Conservation (phyloP, 208 protist species). For the Crithidia sp. region DNA sequence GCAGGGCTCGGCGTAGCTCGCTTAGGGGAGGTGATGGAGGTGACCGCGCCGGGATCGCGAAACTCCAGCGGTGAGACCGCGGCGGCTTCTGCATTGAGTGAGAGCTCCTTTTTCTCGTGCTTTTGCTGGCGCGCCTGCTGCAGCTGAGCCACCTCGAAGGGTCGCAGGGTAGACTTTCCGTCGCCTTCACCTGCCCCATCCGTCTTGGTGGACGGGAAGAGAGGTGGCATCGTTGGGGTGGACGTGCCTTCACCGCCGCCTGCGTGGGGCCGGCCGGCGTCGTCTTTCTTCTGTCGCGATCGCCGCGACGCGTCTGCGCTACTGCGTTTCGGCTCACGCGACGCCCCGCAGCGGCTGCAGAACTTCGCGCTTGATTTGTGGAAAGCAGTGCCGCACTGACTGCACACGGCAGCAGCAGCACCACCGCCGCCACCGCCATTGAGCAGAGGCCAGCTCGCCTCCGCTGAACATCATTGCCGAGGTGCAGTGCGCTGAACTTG, state of each 20-base stretch:
- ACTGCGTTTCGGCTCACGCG: slow-evolving; percentile 13
- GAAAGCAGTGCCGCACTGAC: slow-evolving; percentile 70
- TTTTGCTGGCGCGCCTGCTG: neutral
- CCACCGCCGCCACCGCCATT: neutral
- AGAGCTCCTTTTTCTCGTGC: neutral
- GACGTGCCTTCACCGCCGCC: neutral
- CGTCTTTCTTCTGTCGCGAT: neutral
- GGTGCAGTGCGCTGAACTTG: too few species aligned
- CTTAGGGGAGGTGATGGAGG: slow-evolving; percentile 26
- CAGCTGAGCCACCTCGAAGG: slow-evolving; percentile 21
- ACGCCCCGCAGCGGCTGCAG: slow-evolving; percentile 83
- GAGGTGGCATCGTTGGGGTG: slow-evolving; percentile 5
- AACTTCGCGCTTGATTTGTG: slow-evolving; percentile 79
- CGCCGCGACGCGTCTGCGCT: neutral
- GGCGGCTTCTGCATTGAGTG: neutral
- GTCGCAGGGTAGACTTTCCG: slow-evolving; percentile 19
- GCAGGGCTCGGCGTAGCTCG: too few species aligned
- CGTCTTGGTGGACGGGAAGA: neutral
- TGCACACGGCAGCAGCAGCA: slow-evolving; percentile 29
- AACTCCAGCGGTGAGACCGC: slow-evolving; percentile 14
- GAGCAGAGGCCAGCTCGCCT: slow-evolving; percentile 5
- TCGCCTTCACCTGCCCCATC: neutral
- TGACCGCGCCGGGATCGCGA: slow-evolving; percentile 15
- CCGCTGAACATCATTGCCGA: slow-evolving; percentile 15
- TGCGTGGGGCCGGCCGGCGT: neutral